These are phyloP conservation scores for Nicotiana tabacum DNA, from an alignment of 257 asterid species.

Conservation along the genomic window DNA sequence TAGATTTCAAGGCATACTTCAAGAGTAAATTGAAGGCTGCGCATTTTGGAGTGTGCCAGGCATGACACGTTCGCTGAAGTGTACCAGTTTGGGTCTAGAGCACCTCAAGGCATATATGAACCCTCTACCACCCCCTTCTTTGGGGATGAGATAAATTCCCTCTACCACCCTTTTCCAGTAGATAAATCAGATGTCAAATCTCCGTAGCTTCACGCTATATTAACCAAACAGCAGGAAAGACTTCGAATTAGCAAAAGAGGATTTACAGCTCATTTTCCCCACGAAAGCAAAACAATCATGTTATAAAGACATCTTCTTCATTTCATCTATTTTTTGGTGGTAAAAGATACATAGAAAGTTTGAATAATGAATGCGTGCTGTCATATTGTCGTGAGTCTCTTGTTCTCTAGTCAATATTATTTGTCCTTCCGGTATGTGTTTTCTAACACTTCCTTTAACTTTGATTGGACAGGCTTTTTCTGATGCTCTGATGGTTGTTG, in stretches of 20 bases:
- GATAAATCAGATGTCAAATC: background rate
- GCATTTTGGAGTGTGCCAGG: background rate
- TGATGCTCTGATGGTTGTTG: constrained; percentile 63
- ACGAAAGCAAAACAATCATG: background rate
- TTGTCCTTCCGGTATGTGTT: constrained; percentile 8
- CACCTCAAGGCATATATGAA: background rate
- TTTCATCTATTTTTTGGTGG: background rate
- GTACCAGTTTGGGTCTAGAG: background rate
- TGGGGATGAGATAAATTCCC: background rate
- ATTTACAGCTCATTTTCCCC: background rate
- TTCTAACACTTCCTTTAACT: background rate
- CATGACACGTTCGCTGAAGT: background rate
- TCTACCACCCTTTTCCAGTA: background rate
- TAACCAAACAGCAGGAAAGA: background rate
- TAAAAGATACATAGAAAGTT: background rate
- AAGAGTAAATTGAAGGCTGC: background rate
- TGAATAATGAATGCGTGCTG: background rate
- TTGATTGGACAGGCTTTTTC: constrained; percentile 57
- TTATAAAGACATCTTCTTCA: background rate
- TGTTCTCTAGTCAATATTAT: background rate
- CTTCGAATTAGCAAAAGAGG: background rate
- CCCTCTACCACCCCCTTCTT: background rate
- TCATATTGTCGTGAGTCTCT: background rate
- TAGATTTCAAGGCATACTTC: background rate
- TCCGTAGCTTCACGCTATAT: background rate